Evolutionary conservation across 176 grass and related monocot species (phyloP), one percentile per base, ranked within the genome.

Genomic region (Bonia amplexicaulis): DNA sequence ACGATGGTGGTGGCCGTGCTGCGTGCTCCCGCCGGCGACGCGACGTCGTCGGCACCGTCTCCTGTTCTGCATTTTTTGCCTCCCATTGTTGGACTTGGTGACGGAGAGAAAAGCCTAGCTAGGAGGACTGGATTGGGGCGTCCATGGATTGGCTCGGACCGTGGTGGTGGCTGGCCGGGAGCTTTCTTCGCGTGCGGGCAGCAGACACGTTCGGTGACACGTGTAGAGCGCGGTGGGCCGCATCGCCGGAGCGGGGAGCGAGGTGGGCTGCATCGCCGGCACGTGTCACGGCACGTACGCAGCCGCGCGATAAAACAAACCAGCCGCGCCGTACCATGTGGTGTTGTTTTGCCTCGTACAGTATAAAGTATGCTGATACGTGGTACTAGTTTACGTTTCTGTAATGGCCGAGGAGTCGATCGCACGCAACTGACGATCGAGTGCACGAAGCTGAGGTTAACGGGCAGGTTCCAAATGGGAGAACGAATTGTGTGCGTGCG

Each of bases 151-250:
- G 49, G 52, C 42, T 65, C 31, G 64, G 45, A 14, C 25, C 26
- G 17, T 53, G 19, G 10, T 12, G 16, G 61, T 7, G 40, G 40
- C 63, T 7, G 40, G 40, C 63, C 13, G 26, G 14, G 60, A 80
- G 87, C 7, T 77, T 81, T 89, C 49, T 76, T 70, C 88, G 77
- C 11, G 19, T 22, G 16, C 16, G 12, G 31, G 69, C 17, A 17
- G 69, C 17, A 17, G 87, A 68, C 87, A 85, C 77, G 82, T 89
- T 25, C 14, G 9, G 46, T 13, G 82, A 59, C 76, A 85, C 61
- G 72, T 77, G 79, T 58, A 7, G 13, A 19, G 23, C 20, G 1
- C 23, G 0, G 80, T 55, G 61, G 41, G 20, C 8, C 0, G 20
- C n/a, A 11, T 20, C 29, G 66, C 57, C 31, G 55, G 33, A 37